Evolutionary conservation across 1,139 yeast species (phyloP), one percentile per base, ranked within the genome.

Genomic region (Candida sojae): DNA sequence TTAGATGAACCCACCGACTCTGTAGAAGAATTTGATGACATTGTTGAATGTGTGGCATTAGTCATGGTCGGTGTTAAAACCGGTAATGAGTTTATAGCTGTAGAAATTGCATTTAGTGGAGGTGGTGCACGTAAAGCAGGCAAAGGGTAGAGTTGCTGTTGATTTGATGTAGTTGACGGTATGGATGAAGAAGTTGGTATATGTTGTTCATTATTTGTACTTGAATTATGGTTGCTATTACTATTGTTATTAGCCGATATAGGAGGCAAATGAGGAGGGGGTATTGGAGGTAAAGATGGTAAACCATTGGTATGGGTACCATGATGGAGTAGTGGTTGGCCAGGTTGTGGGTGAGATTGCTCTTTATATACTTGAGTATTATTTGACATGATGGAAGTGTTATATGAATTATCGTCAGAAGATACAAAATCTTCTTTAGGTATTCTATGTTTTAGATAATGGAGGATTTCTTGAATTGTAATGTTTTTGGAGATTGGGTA

Each of bases 81-180:
- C 2, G 53, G 50, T 38, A 45, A 43, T n/a, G 49, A 43, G 12
- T 32, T 38, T 13, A 38, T 33, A 12, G 32, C 37, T 6, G 35
- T 21, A 17, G 51, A 25, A 23, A 31, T 23, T 23, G 47, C 32
- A 37, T 29, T 31, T 7, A 42, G 39, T 17, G 52, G 48, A 21
- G 51, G 47, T 23, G 51, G 49, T 6, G 48, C 52, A 31, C 51
- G 43, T 32, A 51, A 40, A 3, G 53, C 45, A 21, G 53, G 54
- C 30, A 48, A 39, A 3, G 49, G 39, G 37, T 44, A 46, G 26
- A 39, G 43, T 31, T 42, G 45, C n/a, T 41, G 52, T 23, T 30
- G 17, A 36, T 10, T 21, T 3, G 39, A 25, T 26, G 44, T 17
- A 7, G 44, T 13, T 11, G 38, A 11, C 17, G 42, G 29, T 37